phyloP scores from a whole-genome alignment of 2,329 filamentous ascomycete genomes.

The Sordariomycetes sp. region DNA sequence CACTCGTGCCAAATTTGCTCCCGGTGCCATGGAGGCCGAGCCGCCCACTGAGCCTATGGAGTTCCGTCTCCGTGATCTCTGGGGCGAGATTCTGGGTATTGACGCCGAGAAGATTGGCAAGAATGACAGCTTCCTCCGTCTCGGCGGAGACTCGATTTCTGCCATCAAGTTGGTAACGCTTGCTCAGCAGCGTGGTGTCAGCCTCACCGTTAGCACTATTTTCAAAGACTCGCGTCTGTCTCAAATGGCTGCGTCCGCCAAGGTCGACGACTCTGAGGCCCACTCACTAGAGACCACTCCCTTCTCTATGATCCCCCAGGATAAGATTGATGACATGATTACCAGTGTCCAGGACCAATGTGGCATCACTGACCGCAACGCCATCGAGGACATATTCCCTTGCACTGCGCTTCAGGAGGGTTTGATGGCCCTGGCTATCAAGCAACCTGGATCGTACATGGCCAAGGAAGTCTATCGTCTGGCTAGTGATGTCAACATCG shows the following conservation, averaged over 20 bases:
- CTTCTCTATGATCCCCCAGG: background rate
- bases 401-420: constrained; percentile 26
- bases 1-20: background rate
- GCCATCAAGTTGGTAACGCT: constrained; percentile 6
- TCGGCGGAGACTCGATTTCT: constrained; percentile 10
- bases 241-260: background rate
- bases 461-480: constrained; percentile 14
- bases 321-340: background rate
- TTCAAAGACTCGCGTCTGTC: constrained; percentile 5
- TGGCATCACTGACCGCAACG: background rate
- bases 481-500: constrained; percentile 7
- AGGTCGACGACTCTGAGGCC: background rate
- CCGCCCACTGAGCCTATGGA: constrained; percentile 3
- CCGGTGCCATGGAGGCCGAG: background rate
- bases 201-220: constrained; percentile 4
- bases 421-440: constrained; percentile 20
- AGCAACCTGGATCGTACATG: constrained; percentile 21
- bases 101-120: constrained; percentile 3
- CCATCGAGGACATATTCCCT: constrained; percentile 21
- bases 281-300: background rate
- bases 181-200: constrained; percentile 1
- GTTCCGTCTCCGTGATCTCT: constrained; percentile 5
- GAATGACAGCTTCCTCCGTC: constrained; percentile 7
- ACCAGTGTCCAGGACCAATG: background rate
- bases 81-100: background rate